These are phyloP conservation scores for Trichoderma guizhouense DNA, from an alignment of 2,329 filamentous ascomycete genomes.

Conservation along the genomic window DNA sequence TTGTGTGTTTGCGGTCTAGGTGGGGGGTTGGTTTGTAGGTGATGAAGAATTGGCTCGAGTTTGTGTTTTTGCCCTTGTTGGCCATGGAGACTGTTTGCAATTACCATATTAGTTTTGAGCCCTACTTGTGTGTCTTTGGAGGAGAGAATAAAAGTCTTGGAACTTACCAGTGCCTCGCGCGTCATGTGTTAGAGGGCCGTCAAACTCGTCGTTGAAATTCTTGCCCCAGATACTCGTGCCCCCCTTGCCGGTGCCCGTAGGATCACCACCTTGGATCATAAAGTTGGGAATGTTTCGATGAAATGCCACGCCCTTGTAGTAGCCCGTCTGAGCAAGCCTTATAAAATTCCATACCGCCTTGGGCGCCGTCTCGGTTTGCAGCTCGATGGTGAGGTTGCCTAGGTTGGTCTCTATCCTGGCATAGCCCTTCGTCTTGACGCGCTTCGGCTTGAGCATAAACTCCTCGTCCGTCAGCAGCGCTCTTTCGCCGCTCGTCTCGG, in stretches of 20 bases:
- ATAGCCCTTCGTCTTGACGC: constrained; percentile 87
- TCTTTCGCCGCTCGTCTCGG: constrained; percentile 82
- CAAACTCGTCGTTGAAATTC: constrained; percentile 90
- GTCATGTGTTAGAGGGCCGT: constrained; percentile 83
- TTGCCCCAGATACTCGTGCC: constrained; percentile 90
- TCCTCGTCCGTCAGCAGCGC: constrained; percentile 90
- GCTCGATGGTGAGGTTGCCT: constrained; percentile 81
- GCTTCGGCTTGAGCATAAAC: constrained; percentile 88
- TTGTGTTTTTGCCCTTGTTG: constrained; percentile 98
- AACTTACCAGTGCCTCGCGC: constrained; percentile 61
- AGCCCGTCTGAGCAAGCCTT: constrained; percentile 80
- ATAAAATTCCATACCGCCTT: constrained; percentile 98
- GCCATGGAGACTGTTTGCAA: constrained; percentile 69
- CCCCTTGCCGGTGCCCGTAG: constrained; percentile 87
- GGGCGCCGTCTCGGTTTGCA: constrained; percentile 87
- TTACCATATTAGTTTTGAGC: not conserved
- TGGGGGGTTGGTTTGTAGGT: constrained; percentile 82
- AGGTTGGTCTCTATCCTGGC: constrained; percentile 83
- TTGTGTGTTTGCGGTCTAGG: constrained; percentile 93
- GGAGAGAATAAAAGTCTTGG: not conserved
- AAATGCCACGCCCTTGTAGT: constrained; percentile 80
- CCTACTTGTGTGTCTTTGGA: no score
- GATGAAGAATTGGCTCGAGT: constrained; percentile 93
- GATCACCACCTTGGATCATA: constrained; percentile 97
- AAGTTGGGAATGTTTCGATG: constrained; percentile 94